Evolutionary conservation across 2,329 filamentous ascomycete genomes (phyloP).

Genomic region (Fusarium euwallaceae): DNA sequence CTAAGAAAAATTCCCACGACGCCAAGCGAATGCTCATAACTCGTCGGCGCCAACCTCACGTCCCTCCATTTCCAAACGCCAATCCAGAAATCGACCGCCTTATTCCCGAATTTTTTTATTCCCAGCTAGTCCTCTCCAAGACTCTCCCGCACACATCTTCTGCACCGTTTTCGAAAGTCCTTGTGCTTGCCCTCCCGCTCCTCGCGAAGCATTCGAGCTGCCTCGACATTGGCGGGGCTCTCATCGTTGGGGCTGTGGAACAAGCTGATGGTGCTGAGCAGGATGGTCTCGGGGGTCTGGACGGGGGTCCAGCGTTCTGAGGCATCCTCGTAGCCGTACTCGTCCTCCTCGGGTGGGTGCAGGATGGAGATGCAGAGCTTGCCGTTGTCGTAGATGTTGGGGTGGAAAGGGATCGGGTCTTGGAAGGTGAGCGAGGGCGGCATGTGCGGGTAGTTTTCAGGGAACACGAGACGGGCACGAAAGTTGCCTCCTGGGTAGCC

Average conservation of each 20-base stretch:
- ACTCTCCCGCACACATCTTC: slow-evolving; percentile 85
- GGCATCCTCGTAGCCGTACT: slow-evolving; percentile 92
- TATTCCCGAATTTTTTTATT: not conserved
- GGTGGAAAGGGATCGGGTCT: slow-evolving; percentile 87
- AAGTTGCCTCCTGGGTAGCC: slow-evolving; percentile 83
- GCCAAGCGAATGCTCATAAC: slow-evolving; percentile 35
- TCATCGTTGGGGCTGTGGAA: slow-evolving; percentile 95
- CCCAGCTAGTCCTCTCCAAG: slow-evolving; percentile 74
- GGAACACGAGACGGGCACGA: slow-evolving; percentile 86
- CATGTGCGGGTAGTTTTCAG: slow-evolving; percentile 85
- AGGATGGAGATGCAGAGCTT: slow-evolving; percentile 97
- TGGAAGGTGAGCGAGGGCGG: slow-evolving; percentile 93
- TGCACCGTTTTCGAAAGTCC: slow-evolving; percentile 84
- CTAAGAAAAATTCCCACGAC: slow-evolving; percentile 34
- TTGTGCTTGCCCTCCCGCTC: slow-evolving; percentile 71
- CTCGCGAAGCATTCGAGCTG: slow-evolving; percentile 87
- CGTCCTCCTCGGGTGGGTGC: slow-evolving; percentile 93
- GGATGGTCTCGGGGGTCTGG: slow-evolving; percentile 93
- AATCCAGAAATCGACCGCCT: slow-evolving; percentile 10
- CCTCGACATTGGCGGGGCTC: slow-evolving; percentile 94
- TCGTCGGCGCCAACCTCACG: slow-evolving; percentile 15
- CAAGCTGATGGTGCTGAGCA: slow-evolving; percentile 92
- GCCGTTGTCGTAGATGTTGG: slow-evolving; percentile 90
- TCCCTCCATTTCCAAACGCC: slow-evolving; percentile 25
- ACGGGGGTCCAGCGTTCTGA: slow-evolving; percentile 95